These are phyloP conservation scores for Erysimum cheiri DNA, from an alignment of 441 rosid genomes.

Conservation along the genomic window DNA sequence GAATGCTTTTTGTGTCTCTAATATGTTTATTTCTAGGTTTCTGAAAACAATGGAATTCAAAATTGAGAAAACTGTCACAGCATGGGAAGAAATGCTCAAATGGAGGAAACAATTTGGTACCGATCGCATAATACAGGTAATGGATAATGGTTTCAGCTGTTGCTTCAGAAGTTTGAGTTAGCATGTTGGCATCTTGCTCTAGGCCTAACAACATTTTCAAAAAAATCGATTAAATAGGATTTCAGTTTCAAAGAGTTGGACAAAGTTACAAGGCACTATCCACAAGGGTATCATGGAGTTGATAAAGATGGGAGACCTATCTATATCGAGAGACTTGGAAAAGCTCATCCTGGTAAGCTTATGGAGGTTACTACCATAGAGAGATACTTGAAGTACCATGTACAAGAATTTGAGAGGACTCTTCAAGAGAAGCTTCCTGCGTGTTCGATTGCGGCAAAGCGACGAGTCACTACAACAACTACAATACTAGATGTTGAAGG, in stretches of 20 bases:
- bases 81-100: slow-evolving; percentile 44
- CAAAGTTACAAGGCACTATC: slow-evolving; percentile 80
- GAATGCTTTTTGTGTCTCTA: slow-evolving; percentile 1
- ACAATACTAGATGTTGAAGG: slow-evolving; percentile 91
- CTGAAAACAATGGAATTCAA: slow-evolving; percentile 72
- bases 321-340: slow-evolving; percentile 89
- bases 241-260: slow-evolving; percentile 86
- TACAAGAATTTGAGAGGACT: slow-evolving; percentile 92
- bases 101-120: slow-evolving; percentile 43
- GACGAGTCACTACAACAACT: slow-evolving; percentile 76
- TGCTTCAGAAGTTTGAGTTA: not conserved
- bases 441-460: slow-evolving; percentile 85
- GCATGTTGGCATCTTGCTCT: not conserved
- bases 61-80: slow-evolving; percentile 25
- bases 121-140: slow-evolving; percentile 81
- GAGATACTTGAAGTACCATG: slow-evolving; percentile 88
- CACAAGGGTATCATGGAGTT: slow-evolving; percentile 97
- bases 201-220: not conserved
- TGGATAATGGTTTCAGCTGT: slow-evolving; percentile 14
- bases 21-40: slow-evolving; percentile 56
- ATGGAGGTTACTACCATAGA: slow-evolving; percentile 84
- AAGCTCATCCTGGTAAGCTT: slow-evolving; percentile 86
- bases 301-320: slow-evolving; percentile 95
- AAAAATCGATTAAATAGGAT: slow-evolving; percentile 51
- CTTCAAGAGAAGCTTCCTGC: slow-evolving; percentile 87